phyloP scores from a whole-genome alignment of 176 grass and related monocot species.

The Raddia distichophylla region DNA sequence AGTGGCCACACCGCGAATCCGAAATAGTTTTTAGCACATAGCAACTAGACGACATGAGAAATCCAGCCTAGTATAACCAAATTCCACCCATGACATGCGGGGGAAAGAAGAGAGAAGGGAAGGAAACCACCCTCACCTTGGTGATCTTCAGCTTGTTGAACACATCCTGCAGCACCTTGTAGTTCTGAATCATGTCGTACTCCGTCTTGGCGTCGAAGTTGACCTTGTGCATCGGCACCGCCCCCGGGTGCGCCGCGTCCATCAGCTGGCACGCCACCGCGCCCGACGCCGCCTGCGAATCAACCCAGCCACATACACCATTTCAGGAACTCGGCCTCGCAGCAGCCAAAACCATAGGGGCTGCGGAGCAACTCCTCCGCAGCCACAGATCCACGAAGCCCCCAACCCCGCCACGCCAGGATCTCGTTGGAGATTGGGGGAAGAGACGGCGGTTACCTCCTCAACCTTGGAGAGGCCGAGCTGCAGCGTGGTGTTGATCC shows the following conservation, averaged over 20 bases:
- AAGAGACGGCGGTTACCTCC: conserved; percentile 54
- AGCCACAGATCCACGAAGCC: neutral
- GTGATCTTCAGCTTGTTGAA: conserved; percentile 97
- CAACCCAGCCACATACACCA: neutral
- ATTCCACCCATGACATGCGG: neutral
- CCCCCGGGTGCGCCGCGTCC: conserved; percentile 84
- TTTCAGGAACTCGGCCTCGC: conserved; percentile 1
- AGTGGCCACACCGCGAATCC: neutral
- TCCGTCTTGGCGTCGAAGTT: conserved; percentile 97
- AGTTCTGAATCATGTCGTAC: conserved; percentile 99
- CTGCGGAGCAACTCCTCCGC: no score
- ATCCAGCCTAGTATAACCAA: neutral
- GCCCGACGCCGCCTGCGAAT: conserved; percentile 73
- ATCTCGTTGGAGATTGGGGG: no score
- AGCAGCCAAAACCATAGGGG: neutral
- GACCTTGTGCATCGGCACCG: conserved; percentile 97
- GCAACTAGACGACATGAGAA: neutral
- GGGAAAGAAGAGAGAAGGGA: neutral
- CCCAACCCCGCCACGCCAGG: neutral
- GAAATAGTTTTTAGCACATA: neutral
- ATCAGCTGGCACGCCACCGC: conserved; percentile 92
- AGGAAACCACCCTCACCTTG: conserved; percentile 53
- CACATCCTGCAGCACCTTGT: conserved; percentile 98
- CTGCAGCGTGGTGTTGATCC: conserved; percentile 96
- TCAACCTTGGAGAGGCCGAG: conserved; percentile 94